Evolutionary conservation across 352 stramenopile species (phyloP).

Genomic region (Pythium folliculosum): DNA sequence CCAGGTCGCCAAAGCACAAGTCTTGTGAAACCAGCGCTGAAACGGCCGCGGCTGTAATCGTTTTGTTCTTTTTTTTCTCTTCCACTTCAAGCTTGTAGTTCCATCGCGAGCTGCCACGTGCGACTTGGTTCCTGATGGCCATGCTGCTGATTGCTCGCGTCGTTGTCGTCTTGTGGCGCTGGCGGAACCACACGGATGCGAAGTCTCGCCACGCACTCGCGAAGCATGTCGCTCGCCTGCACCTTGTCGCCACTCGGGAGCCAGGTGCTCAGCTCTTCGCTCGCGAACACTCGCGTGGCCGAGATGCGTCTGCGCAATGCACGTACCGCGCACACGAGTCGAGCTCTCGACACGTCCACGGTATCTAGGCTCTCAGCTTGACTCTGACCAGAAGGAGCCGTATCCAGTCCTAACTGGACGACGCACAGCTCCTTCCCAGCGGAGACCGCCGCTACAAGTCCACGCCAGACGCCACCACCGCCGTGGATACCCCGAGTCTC

Average conservation of each 20-base stretch:
- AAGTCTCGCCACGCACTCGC: neutral
- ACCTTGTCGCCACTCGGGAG: neutral
- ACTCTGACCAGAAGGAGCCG: too few relatives aligned
- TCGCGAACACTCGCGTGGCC: conserved; percentile 5
- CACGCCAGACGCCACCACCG: conserved; percentile 1
- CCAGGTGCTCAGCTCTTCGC: neutral
- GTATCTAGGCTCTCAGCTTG: too few relatives aligned
- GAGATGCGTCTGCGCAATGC: conserved; percentile 13
- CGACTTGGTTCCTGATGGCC: neutral
- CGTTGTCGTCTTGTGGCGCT: neutral
- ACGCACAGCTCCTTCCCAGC: conserved; percentile 15
- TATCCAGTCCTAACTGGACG: conserved; percentile 6
- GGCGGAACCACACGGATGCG: conserved; percentile 3
- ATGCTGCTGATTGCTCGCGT: neutral
- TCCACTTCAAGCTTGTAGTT: neutral
- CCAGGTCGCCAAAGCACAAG: neutral
- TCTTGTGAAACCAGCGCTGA: neutral
- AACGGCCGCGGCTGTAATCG: neutral
- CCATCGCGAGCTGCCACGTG: neutral
- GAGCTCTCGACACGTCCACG: neutral
- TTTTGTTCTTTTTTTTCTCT: too few relatives aligned
- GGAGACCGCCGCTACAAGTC: conserved; percentile 5
- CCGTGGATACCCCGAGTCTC: neutral
- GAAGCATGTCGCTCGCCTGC: neutral
- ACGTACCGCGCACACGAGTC: conserved; percentile 10